Conservation (phyloP, 2,329 filamentous ascomycete genomes). For the Fusarium sp. region DNA sequence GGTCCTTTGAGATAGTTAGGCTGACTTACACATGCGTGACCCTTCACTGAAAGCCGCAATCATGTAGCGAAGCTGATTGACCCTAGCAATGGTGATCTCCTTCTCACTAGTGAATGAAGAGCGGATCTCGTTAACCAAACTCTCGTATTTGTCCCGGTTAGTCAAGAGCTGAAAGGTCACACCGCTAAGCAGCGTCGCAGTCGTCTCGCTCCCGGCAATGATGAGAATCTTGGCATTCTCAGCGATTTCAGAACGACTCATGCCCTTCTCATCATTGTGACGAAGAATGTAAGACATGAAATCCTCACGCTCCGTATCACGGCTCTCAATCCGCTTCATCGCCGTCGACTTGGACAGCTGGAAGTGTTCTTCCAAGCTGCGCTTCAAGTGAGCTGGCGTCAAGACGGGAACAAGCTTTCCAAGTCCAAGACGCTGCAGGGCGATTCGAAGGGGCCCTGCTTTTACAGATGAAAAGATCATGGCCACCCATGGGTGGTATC, state of each 20-base stretch:
- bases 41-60: constrained; percentile 5
- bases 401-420: not conserved
- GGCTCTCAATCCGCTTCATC: not conserved
- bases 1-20: not conserved
- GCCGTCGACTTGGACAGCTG: not conserved
- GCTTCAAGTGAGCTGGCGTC: not conserved
- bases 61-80: constrained; percentile 1
- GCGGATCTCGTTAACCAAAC: not conserved
- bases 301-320: not conserved
- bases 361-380: not conserved
- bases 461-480: not conserved
- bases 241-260: not conserved
- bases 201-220: constrained; percentile 8
- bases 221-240: constrained; percentile 5
- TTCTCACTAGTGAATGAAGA: not conserved
- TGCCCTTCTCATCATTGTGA: not conserved
- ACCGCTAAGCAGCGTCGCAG: constrained; percentile 10
- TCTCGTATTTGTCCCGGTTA: not conserved
- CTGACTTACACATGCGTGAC: constrained; percentile 2
- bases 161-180: not conserved
- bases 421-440: not conserved
- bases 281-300: constrained; percentile 1
- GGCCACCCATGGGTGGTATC: not conserved
- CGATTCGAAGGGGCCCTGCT: not conserved
- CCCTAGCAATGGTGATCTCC: not conserved